Conservation (phyloP, 768 basidiomycete genomes). For the Crepidotus variabilis region DNA sequence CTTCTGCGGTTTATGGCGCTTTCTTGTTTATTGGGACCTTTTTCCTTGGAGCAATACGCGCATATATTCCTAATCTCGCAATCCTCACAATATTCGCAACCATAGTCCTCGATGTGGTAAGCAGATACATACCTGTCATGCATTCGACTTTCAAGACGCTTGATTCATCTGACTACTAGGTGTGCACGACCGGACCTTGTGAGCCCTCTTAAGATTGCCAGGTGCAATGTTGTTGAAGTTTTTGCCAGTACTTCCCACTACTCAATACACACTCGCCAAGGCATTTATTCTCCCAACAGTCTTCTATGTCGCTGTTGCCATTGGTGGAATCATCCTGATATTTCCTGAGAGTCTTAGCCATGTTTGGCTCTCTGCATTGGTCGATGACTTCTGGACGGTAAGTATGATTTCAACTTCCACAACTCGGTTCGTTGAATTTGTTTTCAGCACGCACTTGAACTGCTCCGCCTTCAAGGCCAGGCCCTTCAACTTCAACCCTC, state of each 20-base stretch:
- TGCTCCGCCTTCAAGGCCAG: conserved; percentile 29
- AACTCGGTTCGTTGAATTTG: not conserved
- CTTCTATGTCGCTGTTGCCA: conserved; percentile 38
- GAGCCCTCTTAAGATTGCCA: conserved; percentile 3
- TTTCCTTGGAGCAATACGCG: conserved; percentile 32
- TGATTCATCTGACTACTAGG: conserved; percentile 15
- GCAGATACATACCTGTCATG: conserved; percentile 3
- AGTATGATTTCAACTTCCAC: conserved; percentile 3
- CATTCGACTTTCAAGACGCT: not conserved
- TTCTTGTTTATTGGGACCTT: conserved; percentile 43
- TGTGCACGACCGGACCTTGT: conserved; percentile 36
- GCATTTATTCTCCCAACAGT: conserved; percentile 34
- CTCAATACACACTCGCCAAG: conserved; percentile 37
- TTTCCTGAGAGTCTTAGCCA: conserved; percentile 43
- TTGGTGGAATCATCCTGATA: conserved; percentile 32
- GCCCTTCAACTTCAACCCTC: conserved; percentile 29
- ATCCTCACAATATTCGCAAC: conserved; percentile 39
- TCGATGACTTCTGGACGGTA: conserved; percentile 26
- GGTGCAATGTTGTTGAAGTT: not conserved
- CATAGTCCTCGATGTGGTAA: conserved; percentile 40
- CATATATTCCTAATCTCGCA: conserved; percentile 35
- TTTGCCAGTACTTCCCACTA: conserved; percentile 32
- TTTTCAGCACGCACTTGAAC: conserved; percentile 27
- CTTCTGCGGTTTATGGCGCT: conserved; percentile 40
- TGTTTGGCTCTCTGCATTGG: conserved; percentile 34